Evolutionary conservation across 805 yeast species (phyloP).

Genomic region (Suhomyces emberorum): DNA sequence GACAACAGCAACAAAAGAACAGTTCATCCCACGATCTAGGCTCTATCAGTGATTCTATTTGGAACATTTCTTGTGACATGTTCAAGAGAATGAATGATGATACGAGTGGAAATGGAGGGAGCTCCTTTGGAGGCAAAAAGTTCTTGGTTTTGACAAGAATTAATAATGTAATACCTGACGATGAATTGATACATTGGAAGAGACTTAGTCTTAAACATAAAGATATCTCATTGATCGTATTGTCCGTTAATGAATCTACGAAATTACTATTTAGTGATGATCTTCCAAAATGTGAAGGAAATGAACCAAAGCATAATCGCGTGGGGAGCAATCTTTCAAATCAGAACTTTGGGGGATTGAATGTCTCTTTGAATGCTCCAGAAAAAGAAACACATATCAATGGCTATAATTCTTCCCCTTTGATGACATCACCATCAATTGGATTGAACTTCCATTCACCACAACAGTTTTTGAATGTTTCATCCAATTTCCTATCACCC

Average conservation of each 20-base stretch:
- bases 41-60: conserved; percentile 61
- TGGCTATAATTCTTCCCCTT: conserved; percentile 9
- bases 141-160: conserved; percentile 67
- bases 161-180: conserved; percentile 75
- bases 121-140: conserved; percentile 43
- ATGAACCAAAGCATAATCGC: not conserved
- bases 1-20: conserved; percentile 12
- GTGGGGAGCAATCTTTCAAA: not conserved
- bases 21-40: conserved; percentile 31
- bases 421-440: conserved; percentile 29
- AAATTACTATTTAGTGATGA: conserved; percentile 31
- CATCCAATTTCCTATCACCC: conserved; percentile 33
- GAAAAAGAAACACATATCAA: not conserved
- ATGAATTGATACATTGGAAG: conserved; percentile 78
- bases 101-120: conserved; percentile 26
- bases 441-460: conserved; percentile 35
- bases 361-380: not conserved
- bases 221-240: conserved; percentile 60
- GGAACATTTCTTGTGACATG: conserved; percentile 54
- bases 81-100: conserved; percentile 36
- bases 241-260: conserved; percentile 62
- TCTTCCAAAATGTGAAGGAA: not conserved
- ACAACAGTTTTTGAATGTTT: conserved; percentile 32
- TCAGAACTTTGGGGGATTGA: not conserved
- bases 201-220: conserved; percentile 58